Evolutionary conservation across 306 rosid genomes (phyloP), one percentile per base, ranked within the genome.

Genomic region (Mimosa bimucronata): DNA sequence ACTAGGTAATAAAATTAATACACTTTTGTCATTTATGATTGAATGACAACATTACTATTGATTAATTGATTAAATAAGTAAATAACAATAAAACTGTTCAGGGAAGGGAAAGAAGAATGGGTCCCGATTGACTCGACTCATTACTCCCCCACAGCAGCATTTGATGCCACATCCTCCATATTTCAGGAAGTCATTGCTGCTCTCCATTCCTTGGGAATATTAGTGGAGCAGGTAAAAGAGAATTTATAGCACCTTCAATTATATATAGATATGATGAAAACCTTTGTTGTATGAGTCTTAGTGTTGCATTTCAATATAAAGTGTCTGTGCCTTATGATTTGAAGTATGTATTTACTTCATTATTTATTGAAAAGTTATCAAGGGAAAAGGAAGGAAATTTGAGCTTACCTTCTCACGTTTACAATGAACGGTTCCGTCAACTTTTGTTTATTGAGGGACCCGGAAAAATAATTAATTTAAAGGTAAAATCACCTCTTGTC

Each of bases 21-120:
- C 66, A 65, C 57, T 81, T 21, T 69, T 73, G 7, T 73, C 40
- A 70, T 74, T 76, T 13, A 64, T 40, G 62, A 61, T 21, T 76
- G 25, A 28, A 50, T 4, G 15, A 25, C 45, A 37, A 41, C 44
- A 21, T 87, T 44, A 11, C 41, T 85, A 77, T 65, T 77, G 26
- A n/a, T n/a, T n/a, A n/a, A n/a, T n/a, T n/a, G n/a, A 8, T 77
- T 76, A 73, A 57, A 74, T 77, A 75, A 19, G 64, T 69, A 76
- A 9, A 9, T 2, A 12, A 6, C 65, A 13, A 77, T 34, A 8
- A 66, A 26, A 25, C 52, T 74, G 37, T 75, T 71, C 88, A 94
- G 98, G 88, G 92, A 87, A 42, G 95, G 95, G 74, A 90, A 83
- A 78, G 97, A 94, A 87, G 92, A 86, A 88, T 94, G 97, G 95